phyloP scores from a whole-genome alignment of 805 yeast genomes.

The Candida awuae region DNA sequence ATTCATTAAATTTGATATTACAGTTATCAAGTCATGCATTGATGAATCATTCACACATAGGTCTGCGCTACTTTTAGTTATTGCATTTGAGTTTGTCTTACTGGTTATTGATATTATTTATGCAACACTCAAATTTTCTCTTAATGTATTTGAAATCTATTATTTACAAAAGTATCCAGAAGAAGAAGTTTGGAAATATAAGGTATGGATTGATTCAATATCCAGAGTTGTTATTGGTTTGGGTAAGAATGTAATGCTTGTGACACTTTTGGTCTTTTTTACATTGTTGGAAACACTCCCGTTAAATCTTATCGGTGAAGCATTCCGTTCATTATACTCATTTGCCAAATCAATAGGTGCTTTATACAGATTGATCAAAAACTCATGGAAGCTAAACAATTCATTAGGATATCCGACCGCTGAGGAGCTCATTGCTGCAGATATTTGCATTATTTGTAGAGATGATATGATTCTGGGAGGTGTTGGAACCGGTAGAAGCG shows the following conservation, averaged over 20 bases:
- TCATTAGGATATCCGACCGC: slow-evolving; percentile 55
- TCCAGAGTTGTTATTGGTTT: slow-evolving; percentile 41
- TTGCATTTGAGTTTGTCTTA: slow-evolving; percentile 71
- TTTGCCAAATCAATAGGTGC: slow-evolving; percentile 30
- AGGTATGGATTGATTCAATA: slow-evolving; percentile 49
- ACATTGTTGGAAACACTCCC: slow-evolving; percentile 34
- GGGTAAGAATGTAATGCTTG: slow-evolving; percentile 5
- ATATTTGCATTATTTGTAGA: slow-evolving; percentile 81
- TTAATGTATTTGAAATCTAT: slow-evolving; percentile 50
- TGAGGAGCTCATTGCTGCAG: slow-evolving; percentile 53
- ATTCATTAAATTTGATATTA: slow-evolving; percentile 43
- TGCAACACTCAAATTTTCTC: slow-evolving; percentile 36
- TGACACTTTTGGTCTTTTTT: slow-evolving; percentile 37
- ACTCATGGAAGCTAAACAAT: slow-evolving; percentile 53
- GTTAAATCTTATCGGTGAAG: slow-evolving; percentile 25
- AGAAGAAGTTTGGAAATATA: slow-evolving; percentile 71
- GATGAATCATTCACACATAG: slow-evolving; percentile 44
- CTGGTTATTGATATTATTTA: slow-evolving; percentile 47
- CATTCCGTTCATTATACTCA: slow-evolving; percentile 22
- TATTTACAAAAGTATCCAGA: slow-evolving; percentile 36
- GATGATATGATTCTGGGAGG: slow-evolving; percentile 66
- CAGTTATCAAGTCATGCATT: slow-evolving; percentile 47
- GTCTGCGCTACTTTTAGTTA: slow-evolving; percentile 52
- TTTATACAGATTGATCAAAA: slow-evolving; percentile 34
- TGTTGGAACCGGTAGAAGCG: slow-evolving; percentile 29